Evolutionary conservation across 768 basidiomycete species (phyloP).

Genomic region (Lactarius vividus): DNA sequence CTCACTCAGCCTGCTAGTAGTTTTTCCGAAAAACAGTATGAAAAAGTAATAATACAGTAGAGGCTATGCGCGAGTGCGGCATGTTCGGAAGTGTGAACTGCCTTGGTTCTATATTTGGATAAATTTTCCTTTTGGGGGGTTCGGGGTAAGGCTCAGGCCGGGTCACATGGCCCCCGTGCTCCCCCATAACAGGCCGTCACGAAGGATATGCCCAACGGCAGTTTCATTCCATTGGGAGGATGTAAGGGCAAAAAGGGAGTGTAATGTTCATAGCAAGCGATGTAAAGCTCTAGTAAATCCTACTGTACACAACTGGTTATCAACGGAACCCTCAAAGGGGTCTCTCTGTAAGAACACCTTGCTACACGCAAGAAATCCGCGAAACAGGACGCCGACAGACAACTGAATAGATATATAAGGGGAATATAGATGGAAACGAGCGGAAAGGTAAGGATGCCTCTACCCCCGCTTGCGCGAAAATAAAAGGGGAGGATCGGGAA

Average conservation of each 20-base stretch:
- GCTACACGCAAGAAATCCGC: constrained; percentile 29
- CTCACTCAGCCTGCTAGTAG: too few relatives aligned
- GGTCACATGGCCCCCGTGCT: too few relatives aligned
- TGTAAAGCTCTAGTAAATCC: constrained; percentile 28
- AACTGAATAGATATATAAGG: constrained; percentile 25
- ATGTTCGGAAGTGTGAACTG: too few relatives aligned
- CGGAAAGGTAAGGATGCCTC: constrained; percentile 11
- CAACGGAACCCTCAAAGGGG: constrained; percentile 19
- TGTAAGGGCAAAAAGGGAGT: constrained; percentile 1
- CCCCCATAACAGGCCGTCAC: not conserved
- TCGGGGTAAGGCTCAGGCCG: too few relatives aligned
- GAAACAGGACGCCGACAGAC: constrained; percentile 22
- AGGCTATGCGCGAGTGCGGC: too few relatives aligned
- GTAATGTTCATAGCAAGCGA: constrained; percentile 24
- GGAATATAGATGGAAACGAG: constrained; percentile 28
- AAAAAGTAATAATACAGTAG: too few relatives aligned
- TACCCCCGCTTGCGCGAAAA: constrained; percentile 1
- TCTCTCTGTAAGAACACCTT: constrained; percentile 27
- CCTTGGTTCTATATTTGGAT: too few relatives aligned
- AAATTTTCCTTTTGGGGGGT: too few relatives aligned
- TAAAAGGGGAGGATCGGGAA: constrained; percentile 6
- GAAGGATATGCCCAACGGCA: not conserved
- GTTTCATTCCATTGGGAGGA: not conserved
- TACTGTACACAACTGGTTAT: constrained; percentile 28
- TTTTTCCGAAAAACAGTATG: too few relatives aligned